Percentiles rank a stretch among this genome's conserved stretches.
Evolutionary conservation across 345 rosid species (phyloP).

Genomic region (Syzygium aqueum): DNA sequence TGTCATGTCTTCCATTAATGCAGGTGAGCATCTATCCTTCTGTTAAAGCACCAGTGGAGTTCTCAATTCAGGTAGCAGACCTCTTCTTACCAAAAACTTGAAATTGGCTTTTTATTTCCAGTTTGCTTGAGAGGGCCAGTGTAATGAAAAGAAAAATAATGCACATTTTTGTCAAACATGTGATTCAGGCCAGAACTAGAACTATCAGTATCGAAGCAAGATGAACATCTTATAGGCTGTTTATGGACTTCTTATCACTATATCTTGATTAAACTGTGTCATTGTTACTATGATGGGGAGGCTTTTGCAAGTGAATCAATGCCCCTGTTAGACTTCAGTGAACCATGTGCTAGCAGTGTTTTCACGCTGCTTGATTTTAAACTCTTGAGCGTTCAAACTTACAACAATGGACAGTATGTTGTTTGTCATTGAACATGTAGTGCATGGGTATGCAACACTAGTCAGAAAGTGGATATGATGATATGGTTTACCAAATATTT

Average conservation of each 20-base stretch:
- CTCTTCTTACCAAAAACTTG: background rate
- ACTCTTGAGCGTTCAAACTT: background rate
- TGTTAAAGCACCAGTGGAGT: conserved; percentile 83
- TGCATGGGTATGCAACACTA: background rate
- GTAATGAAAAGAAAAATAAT: background rate
- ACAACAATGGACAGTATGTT: background rate
- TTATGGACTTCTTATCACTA: background rate
- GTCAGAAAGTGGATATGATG: background rate
- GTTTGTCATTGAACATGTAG: background rate
- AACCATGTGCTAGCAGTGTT: background rate
- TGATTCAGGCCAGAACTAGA: background rate
- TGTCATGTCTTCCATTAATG: background rate
- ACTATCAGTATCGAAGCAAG: background rate
- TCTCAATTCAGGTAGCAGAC: conserved; percentile 59
- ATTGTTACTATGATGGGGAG: background rate
- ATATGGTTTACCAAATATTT: background rate
- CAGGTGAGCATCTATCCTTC: conserved; percentile 90
- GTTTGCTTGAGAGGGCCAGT: background rate
- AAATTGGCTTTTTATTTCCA: background rate
- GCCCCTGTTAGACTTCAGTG: background rate
- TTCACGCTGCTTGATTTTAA: background rate
- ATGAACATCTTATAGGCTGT: background rate
- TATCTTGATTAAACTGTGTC: background rate
- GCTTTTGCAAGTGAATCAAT: background rate
- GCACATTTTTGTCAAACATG: background rate